A percentile compares a stretch with the other conserved stretches of the same genome.
Evolutionary conservation across 257 asterid genomes (phyloP).

Genomic region (Solanum okadae): DNA sequence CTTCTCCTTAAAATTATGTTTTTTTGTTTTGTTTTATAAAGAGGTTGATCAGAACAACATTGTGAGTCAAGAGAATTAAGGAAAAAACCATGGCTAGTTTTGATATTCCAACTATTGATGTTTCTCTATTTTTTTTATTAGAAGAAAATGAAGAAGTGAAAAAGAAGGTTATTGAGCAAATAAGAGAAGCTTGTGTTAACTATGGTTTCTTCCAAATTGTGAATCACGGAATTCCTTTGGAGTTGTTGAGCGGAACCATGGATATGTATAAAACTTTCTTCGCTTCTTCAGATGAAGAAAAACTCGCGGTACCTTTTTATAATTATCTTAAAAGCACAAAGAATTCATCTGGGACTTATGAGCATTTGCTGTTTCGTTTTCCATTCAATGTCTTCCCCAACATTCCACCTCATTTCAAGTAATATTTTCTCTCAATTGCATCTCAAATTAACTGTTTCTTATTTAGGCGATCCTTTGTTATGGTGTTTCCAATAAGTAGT

Average conservation of each 20-base stretch:
- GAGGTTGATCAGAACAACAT: background rate
- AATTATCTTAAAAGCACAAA: conserved; percentile 37
- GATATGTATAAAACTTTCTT: conserved; percentile 23
- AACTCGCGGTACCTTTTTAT: conserved; percentile 11
- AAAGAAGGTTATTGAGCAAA: background rate
- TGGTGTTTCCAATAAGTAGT: background rate
- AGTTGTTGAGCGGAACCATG: conserved; percentile 13
- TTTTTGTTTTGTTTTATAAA: too few species aligned
- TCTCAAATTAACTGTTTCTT: background rate
- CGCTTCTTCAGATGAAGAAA: conserved; percentile 23
- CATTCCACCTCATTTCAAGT: conserved; percentile 14
- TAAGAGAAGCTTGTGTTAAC: conserved; percentile 17
- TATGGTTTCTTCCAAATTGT: conserved; percentile 33
- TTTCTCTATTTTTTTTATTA: background rate
- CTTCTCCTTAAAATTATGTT: too few species aligned
- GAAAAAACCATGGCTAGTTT: background rate
- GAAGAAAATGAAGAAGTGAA: background rate
- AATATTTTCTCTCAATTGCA: background rate
- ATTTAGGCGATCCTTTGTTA: background rate
- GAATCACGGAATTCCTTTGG: conserved; percentile 33
- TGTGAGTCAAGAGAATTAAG: background rate
- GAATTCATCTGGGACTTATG: conserved; percentile 26
- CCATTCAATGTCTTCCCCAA: conserved; percentile 13
- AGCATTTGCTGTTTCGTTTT: conserved; percentile 32
- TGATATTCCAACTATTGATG: background rate